phyloP scores from a whole-genome alignment of 768 basidiomycete genomes.

The Kwoniella sp. region DNA sequence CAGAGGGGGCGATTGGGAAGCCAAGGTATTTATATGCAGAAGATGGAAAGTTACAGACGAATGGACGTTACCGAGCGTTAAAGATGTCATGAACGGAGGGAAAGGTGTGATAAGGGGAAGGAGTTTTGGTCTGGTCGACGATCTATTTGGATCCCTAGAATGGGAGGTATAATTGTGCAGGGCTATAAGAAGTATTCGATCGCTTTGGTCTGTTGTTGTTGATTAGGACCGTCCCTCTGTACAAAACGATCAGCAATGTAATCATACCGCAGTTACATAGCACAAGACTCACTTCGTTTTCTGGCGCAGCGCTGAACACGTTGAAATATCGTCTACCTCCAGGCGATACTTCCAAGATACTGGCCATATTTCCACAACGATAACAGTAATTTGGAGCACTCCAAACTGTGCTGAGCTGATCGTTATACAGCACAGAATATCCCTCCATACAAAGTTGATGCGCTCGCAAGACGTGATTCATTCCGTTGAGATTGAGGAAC shows the following conservation, averaged over 20 bases:
- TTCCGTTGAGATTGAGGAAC: constrained; percentile 91
- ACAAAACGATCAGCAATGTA: neutral
- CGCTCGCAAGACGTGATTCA: constrained; percentile 96
- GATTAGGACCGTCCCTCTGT: constrained; percentile 53
- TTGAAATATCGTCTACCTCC: constrained; percentile 87
- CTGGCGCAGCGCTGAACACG: constrained; percentile 97
- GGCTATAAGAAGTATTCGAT: constrained; percentile 50
- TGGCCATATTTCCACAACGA: constrained; percentile 95
- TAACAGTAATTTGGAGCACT: constrained; percentile 99
- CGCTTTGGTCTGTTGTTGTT: constrained; percentile 49
- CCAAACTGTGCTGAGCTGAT: constrained; percentile 96
- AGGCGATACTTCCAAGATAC: constrained; percentile 92
- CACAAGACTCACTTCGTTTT: constrained; percentile 69
- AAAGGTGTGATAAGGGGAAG: constrained; percentile 37
- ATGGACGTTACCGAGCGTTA: constrained; percentile 39
- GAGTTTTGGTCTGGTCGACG: constrained; percentile 42
- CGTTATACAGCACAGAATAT: constrained; percentile 94
- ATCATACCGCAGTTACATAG: neutral
- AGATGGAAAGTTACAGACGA: constrained; percentile 38
- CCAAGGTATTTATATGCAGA: constrained; percentile 42
- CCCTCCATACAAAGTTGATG: constrained; percentile 99
- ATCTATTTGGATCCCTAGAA: constrained; percentile 43
- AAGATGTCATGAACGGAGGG: constrained; percentile 42
- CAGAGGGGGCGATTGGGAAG: constrained; percentile 38
- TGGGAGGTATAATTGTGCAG: constrained; percentile 29